Evolutionary conservation across 2,329 filamentous ascomycete genomes (phyloP).

Genomic region (Chaetoscypha palmicola): DNA sequence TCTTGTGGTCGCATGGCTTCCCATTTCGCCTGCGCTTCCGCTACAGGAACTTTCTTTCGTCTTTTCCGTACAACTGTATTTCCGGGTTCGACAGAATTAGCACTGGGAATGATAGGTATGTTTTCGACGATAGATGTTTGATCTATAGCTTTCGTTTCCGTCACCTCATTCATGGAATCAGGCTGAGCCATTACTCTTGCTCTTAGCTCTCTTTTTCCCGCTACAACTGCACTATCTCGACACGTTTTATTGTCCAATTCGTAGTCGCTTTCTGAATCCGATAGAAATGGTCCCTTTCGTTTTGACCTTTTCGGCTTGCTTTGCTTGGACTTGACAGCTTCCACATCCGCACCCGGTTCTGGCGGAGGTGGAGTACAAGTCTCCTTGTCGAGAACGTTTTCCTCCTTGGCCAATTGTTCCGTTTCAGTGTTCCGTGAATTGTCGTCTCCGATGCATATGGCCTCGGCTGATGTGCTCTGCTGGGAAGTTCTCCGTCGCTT

Average conservation of each 20-base stretch:
- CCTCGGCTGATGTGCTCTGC: conserved; percentile 4
- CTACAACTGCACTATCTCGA: conserved; percentile 15
- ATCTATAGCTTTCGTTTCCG: conserved; percentile 11
- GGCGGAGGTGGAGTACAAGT: conserved; percentile 17
- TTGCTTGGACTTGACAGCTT: conserved; percentile 27
- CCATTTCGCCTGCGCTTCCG: conserved; percentile 26
- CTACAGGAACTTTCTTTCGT: conserved; percentile 20
- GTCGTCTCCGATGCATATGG: conserved; percentile 2
- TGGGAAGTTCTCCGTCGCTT: conserved; percentile 38
- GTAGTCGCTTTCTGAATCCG: conserved; percentile 58
- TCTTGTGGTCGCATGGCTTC: conserved; percentile 24
- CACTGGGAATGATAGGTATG: conserved; percentile 12
- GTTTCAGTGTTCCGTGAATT: background rate
- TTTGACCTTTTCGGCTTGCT: conserved; percentile 29
- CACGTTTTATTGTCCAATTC: conserved; percentile 23
- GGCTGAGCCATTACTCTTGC: conserved; percentile 9
- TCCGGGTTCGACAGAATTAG: conserved; percentile 8
- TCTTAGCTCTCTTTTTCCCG: conserved; percentile 18
- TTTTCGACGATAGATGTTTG: conserved; percentile 16
- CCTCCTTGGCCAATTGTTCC: background rate
- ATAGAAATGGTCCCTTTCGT: conserved; percentile 56
- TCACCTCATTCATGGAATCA: conserved; percentile 12
- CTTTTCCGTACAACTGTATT: conserved; percentile 9
- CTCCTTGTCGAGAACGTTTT: background rate
- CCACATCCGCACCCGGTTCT: too few species aligned